A percentile compares a stretch with the other conserved stretches of the same genome.
These are phyloP conservation scores for Ceriops tagal DNA, from an alignment of 345 rosid genomes.

Conservation along the genomic window DNA sequence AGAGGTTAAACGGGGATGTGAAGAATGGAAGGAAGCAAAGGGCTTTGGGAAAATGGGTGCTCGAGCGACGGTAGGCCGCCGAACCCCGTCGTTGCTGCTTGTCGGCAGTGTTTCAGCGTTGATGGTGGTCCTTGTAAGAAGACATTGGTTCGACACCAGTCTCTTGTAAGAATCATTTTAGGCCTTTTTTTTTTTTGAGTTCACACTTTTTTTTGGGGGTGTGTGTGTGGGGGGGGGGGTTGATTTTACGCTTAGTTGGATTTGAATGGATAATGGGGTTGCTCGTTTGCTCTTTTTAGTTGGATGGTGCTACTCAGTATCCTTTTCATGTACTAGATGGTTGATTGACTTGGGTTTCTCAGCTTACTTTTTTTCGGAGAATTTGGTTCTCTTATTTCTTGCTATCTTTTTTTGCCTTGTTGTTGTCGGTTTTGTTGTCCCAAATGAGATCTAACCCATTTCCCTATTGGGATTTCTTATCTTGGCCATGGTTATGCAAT, in stretches of 20 bases:
- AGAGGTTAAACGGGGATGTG: constrained; percentile 19
- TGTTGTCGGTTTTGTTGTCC: no score
- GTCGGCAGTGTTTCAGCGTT: constrained; percentile 29
- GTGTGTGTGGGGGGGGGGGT: no score
- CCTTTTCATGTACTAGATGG: no score
- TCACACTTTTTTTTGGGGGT: not conserved
- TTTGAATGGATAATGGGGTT: not conserved
- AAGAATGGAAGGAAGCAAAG: constrained; percentile 62
- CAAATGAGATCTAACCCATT: no score
- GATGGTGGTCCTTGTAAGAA: constrained; percentile 42
- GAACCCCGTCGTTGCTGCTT: constrained; percentile 41
- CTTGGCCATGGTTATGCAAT: no score
- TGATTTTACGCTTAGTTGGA: not conserved
- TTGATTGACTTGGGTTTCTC: no score
- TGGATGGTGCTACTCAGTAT: no score
- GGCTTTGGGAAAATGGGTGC: constrained; percentile 44
- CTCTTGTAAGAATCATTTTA: constrained; percentile 49
- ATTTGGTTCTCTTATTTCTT: no score
- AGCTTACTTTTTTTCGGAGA: no score
- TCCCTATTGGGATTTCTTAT: no score
- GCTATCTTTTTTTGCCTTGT: no score
- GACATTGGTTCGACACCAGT: constrained; percentile 65
- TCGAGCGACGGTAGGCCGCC: constrained; percentile 67
- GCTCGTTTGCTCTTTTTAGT: not conserved
- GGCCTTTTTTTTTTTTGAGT: not conserved